phyloP scores from a whole-genome alignment of 805 yeast genomes.

The Spathaspora boniae region DNA sequence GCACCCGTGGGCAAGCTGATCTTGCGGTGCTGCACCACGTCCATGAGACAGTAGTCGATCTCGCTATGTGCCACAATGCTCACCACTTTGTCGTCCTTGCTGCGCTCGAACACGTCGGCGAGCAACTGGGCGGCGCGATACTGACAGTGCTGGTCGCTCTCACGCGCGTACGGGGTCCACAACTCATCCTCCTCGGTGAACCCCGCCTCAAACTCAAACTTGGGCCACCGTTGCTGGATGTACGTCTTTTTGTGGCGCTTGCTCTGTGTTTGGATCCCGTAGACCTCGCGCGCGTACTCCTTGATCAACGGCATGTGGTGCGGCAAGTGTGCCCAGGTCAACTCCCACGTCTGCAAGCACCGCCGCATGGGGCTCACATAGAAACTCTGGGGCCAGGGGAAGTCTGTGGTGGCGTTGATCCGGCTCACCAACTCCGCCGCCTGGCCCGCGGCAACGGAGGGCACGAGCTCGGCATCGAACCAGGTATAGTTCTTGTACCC shows the following conservation, averaged over 20 bases:
- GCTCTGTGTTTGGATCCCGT: conserved; percentile 30
- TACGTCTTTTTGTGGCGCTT: conserved; percentile 22
- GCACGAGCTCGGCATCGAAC: conserved; percentile 30
- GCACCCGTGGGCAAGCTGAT: conserved; percentile 23
- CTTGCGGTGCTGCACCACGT: conserved; percentile 22
- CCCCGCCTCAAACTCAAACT: conserved; percentile 21
- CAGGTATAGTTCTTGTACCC: conserved; percentile 23
- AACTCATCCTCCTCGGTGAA: conserved; percentile 22
- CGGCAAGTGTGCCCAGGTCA: conserved; percentile 22
- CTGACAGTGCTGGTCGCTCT: conserved; percentile 22
- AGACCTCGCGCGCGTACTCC: conserved; percentile 29
- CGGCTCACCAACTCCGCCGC: conserved; percentile 12
- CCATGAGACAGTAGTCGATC: conserved; percentile 22
- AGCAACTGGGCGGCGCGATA: conserved; percentile 24
- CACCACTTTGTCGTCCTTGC: conserved; percentile 18
- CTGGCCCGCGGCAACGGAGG: conserved; percentile 21
- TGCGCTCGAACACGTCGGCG: conserved; percentile 22
- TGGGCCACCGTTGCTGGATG: conserved; percentile 17
- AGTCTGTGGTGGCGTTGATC: conserved; percentile 11
- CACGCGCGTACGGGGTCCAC: conserved; percentile 23
- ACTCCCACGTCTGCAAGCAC: conserved; percentile 26
- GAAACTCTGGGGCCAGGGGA: conserved; percentile 23
- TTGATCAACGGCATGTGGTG: conserved; percentile 21
- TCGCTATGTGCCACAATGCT: conserved; percentile 30
- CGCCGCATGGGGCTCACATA: conserved; percentile 31